Evolutionary conservation across 23 red algal species (phyloP), one percentile per base, ranked within the genome.

Genomic region (Agarophyton chilense): DNA sequence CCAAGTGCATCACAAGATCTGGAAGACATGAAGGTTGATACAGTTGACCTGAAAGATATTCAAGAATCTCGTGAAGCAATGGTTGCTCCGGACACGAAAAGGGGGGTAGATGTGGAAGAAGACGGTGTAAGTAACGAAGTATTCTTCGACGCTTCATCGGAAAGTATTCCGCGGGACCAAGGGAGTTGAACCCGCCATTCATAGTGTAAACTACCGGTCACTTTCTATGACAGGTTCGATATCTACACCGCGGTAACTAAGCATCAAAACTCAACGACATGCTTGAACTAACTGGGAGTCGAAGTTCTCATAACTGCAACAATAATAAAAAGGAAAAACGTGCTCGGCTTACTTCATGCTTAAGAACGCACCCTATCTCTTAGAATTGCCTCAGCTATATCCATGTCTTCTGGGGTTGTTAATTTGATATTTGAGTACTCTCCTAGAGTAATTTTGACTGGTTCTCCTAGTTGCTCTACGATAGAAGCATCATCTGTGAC

Each of bases 351-450:
- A 65, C 60, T 35, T 65, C 60, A 36, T 65, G 60, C 68, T 74
- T 31, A 29, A 47, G 68, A 47, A 26, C 43, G 38, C 35, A 53
- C 68, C 17, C 84, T 63, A 40, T 90, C 80, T 55, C 54, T 76
- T 40, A 99, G 73, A 66, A 99, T 99, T 28, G 86, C 72, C 58
- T 95, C 90, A 50, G 97, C 97, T 50, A 99, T 89, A 52, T 79
- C 78, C 93, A 99, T 92, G 74, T 99, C 97, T 77, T 99, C 97
- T 39, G 94, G 93, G 0, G 97, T 99, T n/a, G 97, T 99, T 22
- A 99, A 26, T 77, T 99, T 99, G n/a, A 99, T 96, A 55, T 99
- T 99, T 12, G 93, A 91, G 79, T 99, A 99, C 81, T 99, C 93
- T 26, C 97, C 97, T 0, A 85, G 44, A 8, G 97, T 99, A 28